Conservation (phyloP, 192 early-diverging fungal species). For the Podila verticillata region DNA sequence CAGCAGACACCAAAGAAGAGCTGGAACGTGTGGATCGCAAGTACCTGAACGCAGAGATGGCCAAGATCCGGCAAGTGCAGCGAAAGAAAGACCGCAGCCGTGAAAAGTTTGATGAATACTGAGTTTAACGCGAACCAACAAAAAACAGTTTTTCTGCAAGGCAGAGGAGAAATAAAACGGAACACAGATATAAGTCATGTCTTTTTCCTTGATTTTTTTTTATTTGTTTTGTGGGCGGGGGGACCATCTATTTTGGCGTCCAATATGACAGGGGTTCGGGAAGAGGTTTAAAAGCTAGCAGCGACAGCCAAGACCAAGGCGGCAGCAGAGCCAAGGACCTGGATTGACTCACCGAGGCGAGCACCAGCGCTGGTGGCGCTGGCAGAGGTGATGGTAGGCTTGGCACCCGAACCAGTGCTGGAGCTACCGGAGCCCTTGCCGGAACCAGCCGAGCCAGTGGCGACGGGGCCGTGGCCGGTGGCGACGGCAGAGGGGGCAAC, state of each 20-base stretch:
- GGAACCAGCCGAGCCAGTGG: too few species aligned
- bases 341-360: neutral
- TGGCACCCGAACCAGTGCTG: neutral
- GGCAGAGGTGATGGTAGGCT: too few species aligned
- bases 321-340: neutral
- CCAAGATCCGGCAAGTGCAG: constrained; percentile 46
- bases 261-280: too few species aligned
- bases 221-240: too few species aligned
- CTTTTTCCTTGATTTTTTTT: too few species aligned
- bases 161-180: too few species aligned
- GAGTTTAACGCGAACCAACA: too few species aligned
- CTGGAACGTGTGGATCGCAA: constrained; percentile 39
- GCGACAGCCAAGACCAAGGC: neutral
- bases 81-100: constrained; percentile 38
- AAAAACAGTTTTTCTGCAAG: too few species aligned
- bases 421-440: neutral
- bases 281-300: neutral
- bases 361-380: neutral
- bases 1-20: constrained; percentile 45
- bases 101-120: constrained; percentile 37
- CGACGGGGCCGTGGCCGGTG: too few species aligned
- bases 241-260: too few species aligned
- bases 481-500: neutral
- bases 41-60: constrained; percentile 50
- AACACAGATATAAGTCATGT: too few species aligned